phyloP scores from a whole-genome alignment of 345 rosid species.

The Leavenworthia alabamica region DNA sequence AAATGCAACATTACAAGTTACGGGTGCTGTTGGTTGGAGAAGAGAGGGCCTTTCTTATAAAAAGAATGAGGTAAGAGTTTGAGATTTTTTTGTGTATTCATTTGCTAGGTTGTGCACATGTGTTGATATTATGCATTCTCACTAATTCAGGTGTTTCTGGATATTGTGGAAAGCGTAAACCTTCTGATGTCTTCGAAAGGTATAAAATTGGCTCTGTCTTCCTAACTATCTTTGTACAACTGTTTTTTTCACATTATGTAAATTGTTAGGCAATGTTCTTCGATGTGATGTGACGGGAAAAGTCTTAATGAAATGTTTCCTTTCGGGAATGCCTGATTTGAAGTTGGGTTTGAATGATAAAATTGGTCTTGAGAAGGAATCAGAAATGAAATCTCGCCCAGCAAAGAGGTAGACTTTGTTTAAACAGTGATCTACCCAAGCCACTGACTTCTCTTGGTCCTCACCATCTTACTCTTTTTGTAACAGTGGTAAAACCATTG shows the following conservation, averaged over 20 bases:
- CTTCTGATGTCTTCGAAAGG: no score
- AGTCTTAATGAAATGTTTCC: constrained; percentile 29
- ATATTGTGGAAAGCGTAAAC: constrained; percentile 48
- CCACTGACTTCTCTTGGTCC: neutral
- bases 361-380: constrained; percentile 70
- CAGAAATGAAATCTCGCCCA: constrained; percentile 47
- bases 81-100: neutral
- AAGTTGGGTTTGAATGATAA: no score
- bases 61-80: constrained; percentile 54
- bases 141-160: constrained; percentile 72
- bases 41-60: constrained; percentile 94
- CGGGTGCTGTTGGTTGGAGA: constrained; percentile 85
- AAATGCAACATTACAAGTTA: no score
- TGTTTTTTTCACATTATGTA: constrained; percentile 18
- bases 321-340: no score
- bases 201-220: no score
- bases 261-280: constrained; percentile 63
- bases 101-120: no score
- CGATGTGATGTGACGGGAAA: constrained; percentile 74
- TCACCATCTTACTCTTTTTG: no score
- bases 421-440: no score
- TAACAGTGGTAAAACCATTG: constrained; percentile 68
- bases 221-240: neutral
- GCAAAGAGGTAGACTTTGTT: neutral
- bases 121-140: neutral